Percentiles rank a stretch among this genome's conserved stretches.
phyloP scores from a whole-genome alignment of 257 asterid species.

The Plantago major region DNA sequence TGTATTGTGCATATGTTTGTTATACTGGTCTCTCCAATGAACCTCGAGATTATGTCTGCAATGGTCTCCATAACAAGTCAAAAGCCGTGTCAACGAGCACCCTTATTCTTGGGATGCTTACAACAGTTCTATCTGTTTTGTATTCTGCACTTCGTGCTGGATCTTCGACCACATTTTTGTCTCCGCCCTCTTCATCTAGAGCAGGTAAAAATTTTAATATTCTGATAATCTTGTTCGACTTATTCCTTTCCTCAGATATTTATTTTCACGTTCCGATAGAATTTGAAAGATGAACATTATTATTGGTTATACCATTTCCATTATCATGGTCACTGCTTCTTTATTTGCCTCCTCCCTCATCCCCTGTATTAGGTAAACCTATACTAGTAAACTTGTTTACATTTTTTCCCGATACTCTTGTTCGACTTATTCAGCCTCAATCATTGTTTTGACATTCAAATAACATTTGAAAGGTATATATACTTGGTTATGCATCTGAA shows the following conservation, averaged over 20 bases:
- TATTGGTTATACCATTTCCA: too few relatives aligned
- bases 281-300: too few relatives aligned
- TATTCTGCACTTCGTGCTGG: conserved; percentile 97
- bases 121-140: conserved; percentile 80
- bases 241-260: neutral
- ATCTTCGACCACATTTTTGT: conserved; percentile 83
- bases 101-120: conserved; percentile 86
- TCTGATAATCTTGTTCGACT: neutral
- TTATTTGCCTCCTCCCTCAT: too few relatives aligned
- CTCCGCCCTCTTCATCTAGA: conserved; percentile 93
- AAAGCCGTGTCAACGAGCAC: conserved; percentile 69
- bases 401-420: too few relatives aligned
- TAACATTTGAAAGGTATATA: too few relatives aligned
- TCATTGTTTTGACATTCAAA: too few relatives aligned
- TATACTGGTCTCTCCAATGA: conserved; percentile 92
- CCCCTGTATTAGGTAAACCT: too few relatives aligned
- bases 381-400: too few relatives aligned
- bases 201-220: conserved; percentile 43
- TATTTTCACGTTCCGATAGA: neutral
- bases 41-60: conserved; percentile 84
- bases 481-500: too few relatives aligned
- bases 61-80: conserved; percentile 79
- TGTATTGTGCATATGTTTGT: conserved; percentile 91
- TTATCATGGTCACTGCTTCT: too few relatives aligned
- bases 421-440: too few relatives aligned